Evolutionary conservation across 345 rosid species (phyloP), one percentile per base, ranked within the genome.

Genomic region (Citrus maxima): DNA sequence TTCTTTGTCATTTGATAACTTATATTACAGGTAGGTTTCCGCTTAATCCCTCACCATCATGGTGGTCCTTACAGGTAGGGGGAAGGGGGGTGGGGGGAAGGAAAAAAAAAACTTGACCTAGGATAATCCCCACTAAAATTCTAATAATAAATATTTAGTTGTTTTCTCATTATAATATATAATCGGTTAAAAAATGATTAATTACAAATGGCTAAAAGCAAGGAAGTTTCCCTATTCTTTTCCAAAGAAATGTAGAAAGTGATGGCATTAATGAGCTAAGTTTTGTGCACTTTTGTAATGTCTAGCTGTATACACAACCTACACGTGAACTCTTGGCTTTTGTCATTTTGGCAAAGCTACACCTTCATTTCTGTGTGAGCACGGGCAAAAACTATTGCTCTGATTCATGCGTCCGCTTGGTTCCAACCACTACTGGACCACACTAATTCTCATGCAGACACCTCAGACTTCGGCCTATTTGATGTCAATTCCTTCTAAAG

Each of bases 311-410:
- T 42, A 12, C 51, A 70, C 46, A 37, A 64, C n/a, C 73, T 25
- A 0, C 83, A 66, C 74, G 83, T 77, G 83, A 81, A 76, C 74
- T 65, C 28, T 40, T 42, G 59, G 32, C 64, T 77, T 51, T 59
- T 63, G 67, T 71, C 28, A 22, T 25, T 60, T 27, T 56, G 24
- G 70, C 34, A 56, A 13, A 66, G 13, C 72, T 51, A 54, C 65
- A 27, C 10, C 82, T 42, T 69, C 37, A 46, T 46, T 32, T 28
- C 68, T 66, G 69, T 5, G 72, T 24, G 4, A 10, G 28, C 72
- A 38, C 54, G 51, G 51, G 21, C 32, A 3, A 38, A 37, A 54
- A 54, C 22, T 54, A 19, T 54, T 16, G 58, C 58, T 1, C 58
- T 30, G 4, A 18, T 30, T 16, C 16, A 2, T 60, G 32, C 25